Evolutionary conservation across 2,329 filamentous ascomycete genomes (phyloP), one percentile per base, ranked within the genome.

Genomic region (Penicillium paneum): DNA sequence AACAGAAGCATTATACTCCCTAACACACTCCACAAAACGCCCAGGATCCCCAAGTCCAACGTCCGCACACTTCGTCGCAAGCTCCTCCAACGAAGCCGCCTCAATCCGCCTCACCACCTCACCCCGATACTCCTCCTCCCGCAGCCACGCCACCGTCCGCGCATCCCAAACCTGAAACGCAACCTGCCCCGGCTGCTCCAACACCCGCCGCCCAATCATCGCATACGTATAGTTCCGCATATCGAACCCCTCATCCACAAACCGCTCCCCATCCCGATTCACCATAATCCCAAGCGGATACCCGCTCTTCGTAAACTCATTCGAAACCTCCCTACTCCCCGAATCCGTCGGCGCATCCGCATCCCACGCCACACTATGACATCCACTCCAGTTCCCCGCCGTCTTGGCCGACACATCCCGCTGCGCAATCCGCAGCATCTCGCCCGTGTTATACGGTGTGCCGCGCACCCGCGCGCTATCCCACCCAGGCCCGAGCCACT

Each of bases 201-300:
- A 71, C 44, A 89, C 86, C 10, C 80, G 83, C 13, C 78, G 72
- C 0, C 86, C 85, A 61, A 88, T 86, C 60, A 81, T 81, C 26
- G 85, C 86, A 61, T 88, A 88, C 0, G 85, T 88, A 63, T 83
- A 87, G 64, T 88, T 88, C 3, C 85, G 75, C 59, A 87, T 67
- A 60, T 88, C 85, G 8, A 82, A 62, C 0, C 85, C 86, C 64
- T 89, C 86, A 60, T 88, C 85, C 0, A 88, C 83, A 62, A 88
- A 88, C 1, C 86, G 75, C 39, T 78, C 64, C 0, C 85, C 86
- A 0, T 79, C 63, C 0, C 69, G 67, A 61, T 89, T 88, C 15
- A 88, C 54, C 80, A 87, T 88, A 12, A 88, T 60, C 0, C 85
- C 86, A 0, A 88, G 73, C 0, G 86, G 85, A 60, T 88, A 88